These are phyloP conservation scores for Amoebophrya sp. DNA, from an alignment of 169 alveolate genomes.

Conservation along the genomic window DNA sequence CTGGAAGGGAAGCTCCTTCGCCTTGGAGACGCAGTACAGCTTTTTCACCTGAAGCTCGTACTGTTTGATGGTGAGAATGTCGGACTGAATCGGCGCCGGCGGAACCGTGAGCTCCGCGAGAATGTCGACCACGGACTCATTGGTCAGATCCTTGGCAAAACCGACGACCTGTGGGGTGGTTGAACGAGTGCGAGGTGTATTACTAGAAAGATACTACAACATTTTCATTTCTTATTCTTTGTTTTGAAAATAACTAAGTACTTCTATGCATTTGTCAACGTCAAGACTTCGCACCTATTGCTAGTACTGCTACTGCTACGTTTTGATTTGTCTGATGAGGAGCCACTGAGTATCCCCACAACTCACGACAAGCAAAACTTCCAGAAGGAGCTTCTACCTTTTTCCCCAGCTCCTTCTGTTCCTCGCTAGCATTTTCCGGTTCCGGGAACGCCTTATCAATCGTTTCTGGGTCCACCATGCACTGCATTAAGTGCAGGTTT, in stretches of 20 bases:
- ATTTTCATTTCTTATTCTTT: too few species aligned
- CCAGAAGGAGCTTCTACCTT: too few species aligned
- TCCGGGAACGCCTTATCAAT: neutral
- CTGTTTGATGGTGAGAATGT: neutral
- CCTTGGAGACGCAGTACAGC: neutral
- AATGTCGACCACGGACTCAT: neutral
- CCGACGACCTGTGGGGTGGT: neutral
- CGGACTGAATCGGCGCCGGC: neutral
- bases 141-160: neutral
- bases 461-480: neutral
- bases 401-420: too few species aligned
- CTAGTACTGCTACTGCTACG: too few species aligned
- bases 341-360: too few species aligned
- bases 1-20: neutral
- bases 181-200: too few species aligned
- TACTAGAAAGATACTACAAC: too few species aligned
- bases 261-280: too few species aligned
- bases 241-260: too few species aligned
- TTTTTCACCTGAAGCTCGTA: neutral
- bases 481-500: neutral
- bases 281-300: too few species aligned
- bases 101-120: neutral
- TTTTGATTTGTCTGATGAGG: too few species aligned
- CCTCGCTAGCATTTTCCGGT: neutral
- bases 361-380: too few species aligned